Percentiles rank a stretch among this genome's conserved stretches.
These are phyloP conservation scores for Pseudodiploospora longispora DNA, from an alignment of 2,329 filamentous ascomycete species.

Conservation along the genomic window DNA sequence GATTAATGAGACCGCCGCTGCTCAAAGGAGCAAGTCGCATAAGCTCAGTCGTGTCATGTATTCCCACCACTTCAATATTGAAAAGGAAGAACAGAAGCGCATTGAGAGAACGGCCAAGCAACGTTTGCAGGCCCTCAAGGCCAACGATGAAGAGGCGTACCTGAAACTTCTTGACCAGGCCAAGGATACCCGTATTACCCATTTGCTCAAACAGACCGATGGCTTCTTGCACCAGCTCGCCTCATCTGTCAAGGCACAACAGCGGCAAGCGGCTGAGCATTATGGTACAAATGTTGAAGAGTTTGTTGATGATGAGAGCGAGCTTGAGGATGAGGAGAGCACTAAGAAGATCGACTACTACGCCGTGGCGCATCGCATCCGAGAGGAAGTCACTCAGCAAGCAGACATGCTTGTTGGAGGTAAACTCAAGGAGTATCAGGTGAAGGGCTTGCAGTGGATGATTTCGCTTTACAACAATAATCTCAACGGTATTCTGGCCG, in stretches of 20 bases:
- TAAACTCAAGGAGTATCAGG: constrained; percentile 89
- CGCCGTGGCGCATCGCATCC: constrained; percentile 90
- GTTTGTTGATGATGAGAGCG: constrained; percentile 54
- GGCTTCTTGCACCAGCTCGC: constrained; percentile 95
- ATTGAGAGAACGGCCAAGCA: constrained; percentile 97
- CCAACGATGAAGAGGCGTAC: constrained; percentile 98
- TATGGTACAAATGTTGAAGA: constrained; percentile 59
- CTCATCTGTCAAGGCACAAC: constrained; percentile 87
- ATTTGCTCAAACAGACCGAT: constrained; percentile 92
- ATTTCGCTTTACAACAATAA: constrained; percentile 99
- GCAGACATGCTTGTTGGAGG: constrained; percentile 84
- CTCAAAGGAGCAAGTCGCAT: constrained; percentile 66
- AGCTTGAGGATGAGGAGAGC: constrained; percentile 62
- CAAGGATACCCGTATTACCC: constrained; percentile 98
- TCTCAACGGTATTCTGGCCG: constrained; percentile 94
- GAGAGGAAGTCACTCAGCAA: constrained; percentile 82
- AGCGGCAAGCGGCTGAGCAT: constrained; percentile 70
- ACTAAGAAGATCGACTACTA: constrained; percentile 95
- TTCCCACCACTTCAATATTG: constrained; percentile 85
- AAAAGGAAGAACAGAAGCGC: constrained; percentile 98
- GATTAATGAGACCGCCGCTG: constrained; percentile 57
- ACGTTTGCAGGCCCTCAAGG: constrained; percentile 96
- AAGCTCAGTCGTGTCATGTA: constrained; percentile 89
- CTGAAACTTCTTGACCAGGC: constrained; percentile 95
- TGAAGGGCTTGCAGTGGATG: constrained; percentile 99